Percentiles rank a stretch among this genome's conserved stretches.
These are phyloP conservation scores for Aspergillus sp. DNA, from an alignment of 2,329 filamentous ascomycete genomes.

Conservation along the genomic window DNA sequence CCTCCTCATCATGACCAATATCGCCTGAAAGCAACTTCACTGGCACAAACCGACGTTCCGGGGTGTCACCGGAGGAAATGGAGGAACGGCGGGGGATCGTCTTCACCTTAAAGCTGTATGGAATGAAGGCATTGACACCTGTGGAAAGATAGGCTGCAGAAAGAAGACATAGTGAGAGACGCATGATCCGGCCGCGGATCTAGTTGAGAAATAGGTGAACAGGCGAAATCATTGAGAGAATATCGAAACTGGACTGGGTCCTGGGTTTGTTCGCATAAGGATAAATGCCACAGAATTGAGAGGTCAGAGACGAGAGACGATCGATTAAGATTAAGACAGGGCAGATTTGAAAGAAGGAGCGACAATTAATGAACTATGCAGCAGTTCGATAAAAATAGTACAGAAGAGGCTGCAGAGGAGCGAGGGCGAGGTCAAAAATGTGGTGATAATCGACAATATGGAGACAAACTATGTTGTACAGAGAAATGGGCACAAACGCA, in stretches of 20 bases:
- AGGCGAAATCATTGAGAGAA: conserved; percentile 7
- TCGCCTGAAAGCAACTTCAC: conserved; percentile 21
- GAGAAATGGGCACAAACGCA: neutral
- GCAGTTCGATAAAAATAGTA: conserved; percentile 6
- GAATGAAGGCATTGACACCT: conserved; percentile 45
- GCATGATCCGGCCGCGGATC: conserved; percentile 31
- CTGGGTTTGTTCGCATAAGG: neutral
- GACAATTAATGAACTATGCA: conserved; percentile 1
- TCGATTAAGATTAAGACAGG: neutral
- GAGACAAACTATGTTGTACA: conserved; percentile 4
- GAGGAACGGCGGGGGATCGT: conserved; percentile 16
- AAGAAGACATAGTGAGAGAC: conserved; percentile 37
- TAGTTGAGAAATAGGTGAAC: neutral
- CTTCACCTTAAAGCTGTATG: conserved; percentile 33
- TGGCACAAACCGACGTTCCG: conserved; percentile 35
- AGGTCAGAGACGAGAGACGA: neutral
- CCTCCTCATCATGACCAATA: conserved; percentile 18
- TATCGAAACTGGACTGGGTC: neutral
- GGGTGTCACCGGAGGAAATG: conserved; percentile 18
- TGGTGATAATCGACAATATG: neutral
- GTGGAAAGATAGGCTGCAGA: conserved; percentile 31
- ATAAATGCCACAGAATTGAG: neutral
- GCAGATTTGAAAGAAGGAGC: neutral
- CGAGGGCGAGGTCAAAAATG: neutral
- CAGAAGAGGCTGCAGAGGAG: conserved; percentile 2